phyloP scores from a whole-genome alignment of 371 early-diverging fungal genomes.

The Mucor irregularis region DNA sequence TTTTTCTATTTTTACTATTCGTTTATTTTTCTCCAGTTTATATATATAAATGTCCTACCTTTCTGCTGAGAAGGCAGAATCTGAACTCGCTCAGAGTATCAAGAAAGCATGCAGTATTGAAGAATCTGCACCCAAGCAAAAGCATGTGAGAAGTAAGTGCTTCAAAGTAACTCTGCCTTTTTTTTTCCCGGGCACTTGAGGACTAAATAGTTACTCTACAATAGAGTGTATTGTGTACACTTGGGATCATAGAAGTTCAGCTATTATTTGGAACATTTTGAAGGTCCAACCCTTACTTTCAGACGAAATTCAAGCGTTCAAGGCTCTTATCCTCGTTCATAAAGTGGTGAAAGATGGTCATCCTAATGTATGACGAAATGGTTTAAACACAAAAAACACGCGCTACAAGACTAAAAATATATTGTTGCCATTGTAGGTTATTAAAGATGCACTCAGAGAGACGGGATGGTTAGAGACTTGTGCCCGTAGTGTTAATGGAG shows the following conservation, averaged over 20 bases:
- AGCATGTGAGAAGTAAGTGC: conserved; percentile 88
- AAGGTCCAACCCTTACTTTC: conserved; percentile 85
- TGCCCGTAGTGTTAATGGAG: conserved; percentile 63
- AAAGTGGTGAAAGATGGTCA: conserved; percentile 95
- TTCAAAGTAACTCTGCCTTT: not conserved
- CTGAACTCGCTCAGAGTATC: conserved; percentile 83
- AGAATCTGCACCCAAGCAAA: conserved; percentile 96
- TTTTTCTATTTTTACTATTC: not conserved
- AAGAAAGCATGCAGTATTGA: conserved; percentile 90
- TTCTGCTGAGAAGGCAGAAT: conserved; percentile 78
- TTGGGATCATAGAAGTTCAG: conserved; percentile 89
- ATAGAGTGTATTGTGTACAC: conserved; percentile 90
- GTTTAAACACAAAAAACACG: conserved; percentile 8
- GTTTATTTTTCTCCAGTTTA: not conserved
- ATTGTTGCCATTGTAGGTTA: conserved; percentile 42
- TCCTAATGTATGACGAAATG: conserved; percentile 55
- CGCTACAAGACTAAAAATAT: not conserved
- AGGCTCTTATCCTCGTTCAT: conserved; percentile 93
- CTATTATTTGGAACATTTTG: conserved; percentile 86
- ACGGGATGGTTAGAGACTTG: conserved; percentile 68
- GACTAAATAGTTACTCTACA: not conserved
- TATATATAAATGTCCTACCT: conserved; percentile 39
- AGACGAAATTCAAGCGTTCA: conserved; percentile 94
- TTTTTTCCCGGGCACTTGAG: conserved; percentile 9
- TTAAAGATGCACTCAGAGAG: conserved; percentile 77